A percentile compares a stretch with the other conserved stretches of the same genome.
Evolutionary conservation across 257 asterid species (phyloP).

Genomic region (Schizonepeta tenuifolia): DNA sequence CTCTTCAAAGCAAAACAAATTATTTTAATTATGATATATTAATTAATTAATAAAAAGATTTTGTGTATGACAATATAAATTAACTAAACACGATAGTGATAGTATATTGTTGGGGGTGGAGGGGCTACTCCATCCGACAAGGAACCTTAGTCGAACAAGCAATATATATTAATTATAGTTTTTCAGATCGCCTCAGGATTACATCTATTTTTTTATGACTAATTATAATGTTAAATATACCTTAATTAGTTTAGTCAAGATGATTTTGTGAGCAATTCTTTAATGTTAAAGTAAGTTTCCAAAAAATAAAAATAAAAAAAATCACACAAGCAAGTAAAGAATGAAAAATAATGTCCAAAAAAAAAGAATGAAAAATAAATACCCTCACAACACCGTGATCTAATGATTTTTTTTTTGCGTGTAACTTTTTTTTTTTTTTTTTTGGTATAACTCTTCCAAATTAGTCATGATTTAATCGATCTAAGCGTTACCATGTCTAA

Average conservation of each 20-base stretch:
- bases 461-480: too few relatives aligned
- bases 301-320: too few relatives aligned
- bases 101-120: conserved; percentile 31
- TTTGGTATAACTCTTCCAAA: too few relatives aligned
- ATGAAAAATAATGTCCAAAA: not conserved
- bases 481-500: too few relatives aligned
- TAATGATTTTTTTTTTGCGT: too few relatives aligned
- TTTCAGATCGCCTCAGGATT: not conserved
- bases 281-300: not conserved
- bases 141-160: conserved; percentile 54
- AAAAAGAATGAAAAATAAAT: not conserved
- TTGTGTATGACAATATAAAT: conserved; percentile 43
- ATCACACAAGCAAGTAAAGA: not conserved
- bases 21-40: conserved; percentile 1
- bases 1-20: conserved; percentile 32
- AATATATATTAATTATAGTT: conserved; percentile 15
- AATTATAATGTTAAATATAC: too few relatives aligned
- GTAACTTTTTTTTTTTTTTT: too few relatives aligned
- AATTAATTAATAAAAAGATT: conserved; percentile 28
- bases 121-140: conserved; percentile 56
- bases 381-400: not conserved
- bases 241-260: not conserved
- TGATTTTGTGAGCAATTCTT: not conserved
- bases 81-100: conserved; percentile 39
- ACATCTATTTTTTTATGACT: not conserved